phyloP scores from a whole-genome alignment of 495 filamentous ascomycete genomes.

The Podospora anserina region DNA sequence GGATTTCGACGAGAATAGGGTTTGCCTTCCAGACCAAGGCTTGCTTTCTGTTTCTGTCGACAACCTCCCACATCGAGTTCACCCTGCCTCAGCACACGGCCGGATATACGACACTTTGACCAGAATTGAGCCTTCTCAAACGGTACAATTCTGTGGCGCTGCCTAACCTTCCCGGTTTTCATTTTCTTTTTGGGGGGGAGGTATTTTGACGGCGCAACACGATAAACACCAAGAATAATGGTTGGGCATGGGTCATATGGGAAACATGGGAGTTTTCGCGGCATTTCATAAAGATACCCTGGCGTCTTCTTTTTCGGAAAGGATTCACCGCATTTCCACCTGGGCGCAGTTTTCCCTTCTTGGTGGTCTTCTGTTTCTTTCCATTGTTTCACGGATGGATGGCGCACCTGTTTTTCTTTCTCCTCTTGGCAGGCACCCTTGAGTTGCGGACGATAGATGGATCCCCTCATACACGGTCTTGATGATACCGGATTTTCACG shows the following conservation, averaged over 20 bases:
- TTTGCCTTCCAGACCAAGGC: background rate
- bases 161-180: background rate
- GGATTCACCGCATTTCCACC: background rate
- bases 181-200: background rate
- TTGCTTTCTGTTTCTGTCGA: background rate
- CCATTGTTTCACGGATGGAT: background rate
- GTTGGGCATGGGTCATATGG: background rate
- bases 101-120: background rate
- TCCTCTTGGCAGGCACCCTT: background rate
- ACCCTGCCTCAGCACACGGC: background rate
- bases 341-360: background rate
- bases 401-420: background rate
- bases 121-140: background rate
- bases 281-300: background rate
- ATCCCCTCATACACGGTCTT: background rate
- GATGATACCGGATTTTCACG: background rate
- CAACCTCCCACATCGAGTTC: background rate
- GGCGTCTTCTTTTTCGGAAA: background rate
- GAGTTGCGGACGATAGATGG: background rate
- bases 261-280: background rate
- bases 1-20: background rate
- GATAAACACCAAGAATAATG: background rate
- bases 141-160: background rate
- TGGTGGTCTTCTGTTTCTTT: background rate
- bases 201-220: background rate